phyloP scores from a whole-genome alignment of 768 basidiomycete species.

The Russula emetica region DNA sequence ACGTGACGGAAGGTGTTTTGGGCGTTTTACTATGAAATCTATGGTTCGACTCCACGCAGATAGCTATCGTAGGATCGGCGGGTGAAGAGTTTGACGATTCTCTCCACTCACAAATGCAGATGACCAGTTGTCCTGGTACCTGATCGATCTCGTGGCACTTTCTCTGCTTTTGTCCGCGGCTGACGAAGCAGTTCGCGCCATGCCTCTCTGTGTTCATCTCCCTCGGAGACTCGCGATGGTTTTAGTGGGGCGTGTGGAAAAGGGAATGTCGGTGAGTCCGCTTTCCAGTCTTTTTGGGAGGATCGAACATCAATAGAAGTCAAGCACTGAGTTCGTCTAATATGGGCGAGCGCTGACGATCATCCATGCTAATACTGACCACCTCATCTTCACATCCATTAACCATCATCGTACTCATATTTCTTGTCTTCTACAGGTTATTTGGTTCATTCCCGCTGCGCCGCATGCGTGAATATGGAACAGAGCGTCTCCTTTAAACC shows the following conservation, averaged over 20 bases:
- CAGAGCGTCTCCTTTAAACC: no score
- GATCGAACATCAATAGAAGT: conserved; percentile 84
- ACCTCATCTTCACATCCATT: conserved; percentile 31
- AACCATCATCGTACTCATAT: conserved; percentile 3
- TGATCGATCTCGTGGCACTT: not conserved
- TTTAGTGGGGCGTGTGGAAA: not conserved
- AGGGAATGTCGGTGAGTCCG: conserved; percentile 37
- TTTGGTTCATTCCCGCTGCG: not conserved
- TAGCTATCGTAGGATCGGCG: not conserved
- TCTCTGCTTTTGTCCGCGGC: not conserved
- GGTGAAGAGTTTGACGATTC: not conserved
- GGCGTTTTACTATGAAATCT: not conserved
- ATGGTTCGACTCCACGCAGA: not conserved
- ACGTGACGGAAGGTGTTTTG: not conserved
- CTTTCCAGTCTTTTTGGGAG: conserved; percentile 28
- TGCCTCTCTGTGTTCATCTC: not conserved
- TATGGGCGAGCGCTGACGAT: conserved; percentile 67
- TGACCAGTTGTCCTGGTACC: not conserved
- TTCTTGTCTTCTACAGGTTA: conserved; percentile 3
- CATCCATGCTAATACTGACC: conserved; percentile 87
- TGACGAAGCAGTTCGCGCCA: not conserved
- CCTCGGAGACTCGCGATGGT: not conserved
- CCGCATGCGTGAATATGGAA: not conserved
- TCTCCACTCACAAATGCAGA: not conserved
- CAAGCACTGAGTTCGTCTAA: conserved; percentile 68